Conservation (phyloP, 2,329 filamentous ascomycete genomes). For the Paecilomyces variotii region DNA sequence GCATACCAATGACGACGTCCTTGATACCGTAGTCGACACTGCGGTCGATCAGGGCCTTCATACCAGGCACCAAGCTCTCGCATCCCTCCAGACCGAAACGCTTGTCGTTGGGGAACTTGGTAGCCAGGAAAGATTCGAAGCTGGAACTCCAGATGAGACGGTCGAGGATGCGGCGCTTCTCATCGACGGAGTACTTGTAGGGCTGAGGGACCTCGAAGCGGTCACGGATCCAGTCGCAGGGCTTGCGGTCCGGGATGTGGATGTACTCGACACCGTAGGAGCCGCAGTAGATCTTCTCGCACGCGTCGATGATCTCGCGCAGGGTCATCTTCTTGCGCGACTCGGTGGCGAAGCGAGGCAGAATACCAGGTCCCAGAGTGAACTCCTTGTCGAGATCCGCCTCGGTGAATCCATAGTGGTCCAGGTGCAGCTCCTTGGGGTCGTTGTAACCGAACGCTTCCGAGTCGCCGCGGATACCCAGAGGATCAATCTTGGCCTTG, state of each 20-base stretch:
- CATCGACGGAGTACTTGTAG: constrained; percentile 95
- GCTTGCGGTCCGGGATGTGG: constrained; percentile 93
- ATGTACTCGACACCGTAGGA: constrained; percentile 99
- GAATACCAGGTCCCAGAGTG: constrained; percentile 82
- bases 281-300: constrained; percentile 93
- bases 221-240: constrained; percentile 97
- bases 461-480: constrained; percentile 82
- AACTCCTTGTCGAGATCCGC: constrained; percentile 91
- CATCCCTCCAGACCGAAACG: constrained; percentile 97
- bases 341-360: constrained; percentile 86
- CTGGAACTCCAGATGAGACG: constrained; percentile 97
- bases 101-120: constrained; percentile 99
- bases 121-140: constrained; percentile 91
- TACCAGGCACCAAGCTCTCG: constrained; percentile 92
- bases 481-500: constrained; percentile 94
- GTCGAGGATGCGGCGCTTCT: constrained; percentile 96
- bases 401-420: constrained; percentile 92
- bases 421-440: constrained; percentile 85
- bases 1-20: constrained; percentile 99
- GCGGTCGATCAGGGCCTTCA: constrained; percentile 98
- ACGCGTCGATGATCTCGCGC: constrained; percentile 84
- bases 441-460: constrained; percentile 77
- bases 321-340: constrained; percentile 92
- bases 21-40: constrained; percentile 98
- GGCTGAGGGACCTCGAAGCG: constrained; percentile 88